A percentile compares a stretch with the other conserved stretches of the same genome.
phyloP scores from a whole-genome alignment of 2,329 filamentous ascomycete genomes.

The Colletotrichum godetiae region DNA sequence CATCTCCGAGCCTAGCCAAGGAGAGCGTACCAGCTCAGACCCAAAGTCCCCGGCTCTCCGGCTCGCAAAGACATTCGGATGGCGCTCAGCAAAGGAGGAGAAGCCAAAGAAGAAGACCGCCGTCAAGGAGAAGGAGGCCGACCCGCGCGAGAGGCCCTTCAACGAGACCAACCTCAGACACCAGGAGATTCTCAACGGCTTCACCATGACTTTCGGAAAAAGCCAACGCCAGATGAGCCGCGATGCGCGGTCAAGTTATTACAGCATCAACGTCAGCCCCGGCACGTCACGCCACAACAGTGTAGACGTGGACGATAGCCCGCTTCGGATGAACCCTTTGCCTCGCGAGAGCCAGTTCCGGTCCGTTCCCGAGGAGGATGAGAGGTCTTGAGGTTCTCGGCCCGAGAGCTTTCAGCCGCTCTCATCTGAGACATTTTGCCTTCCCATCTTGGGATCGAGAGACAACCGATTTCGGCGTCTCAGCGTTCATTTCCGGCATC shows the following conservation, averaged over 20 bases:
- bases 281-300: constrained; percentile 55
- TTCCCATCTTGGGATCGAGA: not conserved
- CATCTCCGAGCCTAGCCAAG: constrained; percentile 46
- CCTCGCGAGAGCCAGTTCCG: constrained; percentile 16
- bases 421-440: not conserved
- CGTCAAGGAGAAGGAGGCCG: constrained; percentile 40
- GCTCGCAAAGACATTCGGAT: constrained; percentile 35
- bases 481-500: constrained; percentile 9
- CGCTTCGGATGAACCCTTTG: constrained; percentile 19
- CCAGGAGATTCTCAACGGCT: constrained; percentile 58
- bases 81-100: constrained; percentile 41
- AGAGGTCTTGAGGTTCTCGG: constrained; percentile 5
- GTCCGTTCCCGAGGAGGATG: constrained; percentile 24
- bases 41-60: constrained; percentile 30
- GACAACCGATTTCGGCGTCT: not conserved
- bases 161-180: constrained; percentile 58
- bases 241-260: constrained; percentile 29
- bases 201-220: constrained; percentile 58
- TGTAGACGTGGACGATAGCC: constrained; percentile 43
- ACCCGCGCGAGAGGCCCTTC: constrained; percentile 58
- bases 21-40: constrained; percentile 43
- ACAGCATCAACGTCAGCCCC: constrained; percentile 50
- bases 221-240: constrained; percentile 12
- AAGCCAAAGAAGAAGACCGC: constrained; percentile 41
- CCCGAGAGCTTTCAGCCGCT: not conserved